A percentile compares a stretch with the other conserved stretches of the same genome.
phyloP scores from a whole-genome alignment of 306 rosid genomes.

The Astragalus glycyphyllos region DNA sequence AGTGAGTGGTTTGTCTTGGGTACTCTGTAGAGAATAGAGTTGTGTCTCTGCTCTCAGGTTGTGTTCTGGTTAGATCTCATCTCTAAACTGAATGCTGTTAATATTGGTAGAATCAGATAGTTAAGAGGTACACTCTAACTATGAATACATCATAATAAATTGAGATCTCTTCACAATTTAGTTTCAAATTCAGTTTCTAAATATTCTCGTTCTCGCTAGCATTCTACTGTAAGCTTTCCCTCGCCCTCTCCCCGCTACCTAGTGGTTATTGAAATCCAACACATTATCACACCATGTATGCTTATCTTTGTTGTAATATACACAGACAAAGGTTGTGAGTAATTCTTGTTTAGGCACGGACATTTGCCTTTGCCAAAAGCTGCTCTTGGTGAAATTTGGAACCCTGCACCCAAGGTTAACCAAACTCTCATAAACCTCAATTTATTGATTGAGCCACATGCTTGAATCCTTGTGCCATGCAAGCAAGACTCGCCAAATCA shows the following conservation, averaged over 20 bases:
- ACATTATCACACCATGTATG: background rate
- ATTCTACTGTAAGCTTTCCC: background rate
- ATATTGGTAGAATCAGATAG: background rate
- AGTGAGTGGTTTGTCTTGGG: conserved; percentile 19
- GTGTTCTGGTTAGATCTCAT: conserved; percentile 24
- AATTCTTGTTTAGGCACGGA: background rate
- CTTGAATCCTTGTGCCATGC: too few species aligned
- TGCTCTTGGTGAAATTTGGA: background rate
- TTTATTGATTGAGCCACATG: background rate
- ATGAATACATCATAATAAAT: background rate
- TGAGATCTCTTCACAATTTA: background rate
- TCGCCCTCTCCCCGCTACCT: background rate
- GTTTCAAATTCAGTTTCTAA: background rate
- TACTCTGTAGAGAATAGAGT: background rate
- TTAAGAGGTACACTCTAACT: conserved; percentile 4
- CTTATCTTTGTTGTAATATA: too few species aligned
- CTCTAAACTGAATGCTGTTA: conserved; percentile 16
- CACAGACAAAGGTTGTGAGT: too few species aligned
- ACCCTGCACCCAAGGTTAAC: background rate
- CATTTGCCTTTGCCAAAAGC: background rate
- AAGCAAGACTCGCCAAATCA: too few species aligned
- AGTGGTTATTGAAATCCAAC: background rate
- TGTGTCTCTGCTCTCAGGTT: background rate
- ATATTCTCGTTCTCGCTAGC: conserved; percentile 2
- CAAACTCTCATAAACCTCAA: background rate